Conservation (phyloP, 2,329 filamentous ascomycete species). For the Cadophora malorum region DNA sequence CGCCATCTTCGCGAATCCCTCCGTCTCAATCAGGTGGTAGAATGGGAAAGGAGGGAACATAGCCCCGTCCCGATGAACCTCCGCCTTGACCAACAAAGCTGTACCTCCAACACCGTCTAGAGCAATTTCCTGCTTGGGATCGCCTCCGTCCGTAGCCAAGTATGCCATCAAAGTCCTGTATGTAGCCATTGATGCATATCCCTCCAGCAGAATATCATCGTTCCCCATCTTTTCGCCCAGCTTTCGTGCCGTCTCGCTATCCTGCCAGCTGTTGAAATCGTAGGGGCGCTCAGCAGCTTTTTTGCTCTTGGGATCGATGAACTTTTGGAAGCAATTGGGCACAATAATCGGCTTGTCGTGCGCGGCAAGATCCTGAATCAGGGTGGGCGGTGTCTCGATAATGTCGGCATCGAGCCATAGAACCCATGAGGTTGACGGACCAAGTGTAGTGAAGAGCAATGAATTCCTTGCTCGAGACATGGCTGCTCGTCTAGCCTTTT, state of each 20-base stretch:
- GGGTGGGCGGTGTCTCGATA: slow-evolving; percentile 79
- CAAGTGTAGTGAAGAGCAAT: slow-evolving; percentile 91
- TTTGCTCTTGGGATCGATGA: slow-evolving; percentile 71
- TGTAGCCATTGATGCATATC: slow-evolving; percentile 91
- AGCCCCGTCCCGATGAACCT: slow-evolving; percentile 94
- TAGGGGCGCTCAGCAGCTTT: slow-evolving; percentile 81
- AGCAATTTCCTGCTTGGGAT: slow-evolving; percentile 68
- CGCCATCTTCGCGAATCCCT: slow-evolving; percentile 98
- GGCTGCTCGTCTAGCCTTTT: slow-evolving; percentile 82
- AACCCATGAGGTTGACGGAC: slow-evolving; percentile 92
- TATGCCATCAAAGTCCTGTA: slow-evolving; percentile 92
- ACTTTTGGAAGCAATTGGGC: slow-evolving; percentile 95
- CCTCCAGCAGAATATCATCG: slow-evolving; percentile 92
- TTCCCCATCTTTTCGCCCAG: slow-evolving; percentile 81
- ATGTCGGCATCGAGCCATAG: slow-evolving; percentile 95
- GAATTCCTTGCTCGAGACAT: slow-evolving; percentile 96
- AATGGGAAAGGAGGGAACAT: slow-evolving; percentile 99
- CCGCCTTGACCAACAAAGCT: slow-evolving; percentile 90
- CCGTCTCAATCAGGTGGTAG: slow-evolving; percentile 96
- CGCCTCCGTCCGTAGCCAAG: slow-evolving; percentile 65
- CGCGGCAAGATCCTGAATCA: slow-evolving; percentile 90
- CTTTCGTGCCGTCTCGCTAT: slow-evolving; percentile 79
- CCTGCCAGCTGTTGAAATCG: slow-evolving; percentile 98
- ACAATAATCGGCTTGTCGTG: slow-evolving; percentile 93
- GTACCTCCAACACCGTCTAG: slow-evolving; percentile 95